Conservation (phyloP, 2,329 filamentous ascomycete genomes). For the Nothophaeocryptopus gaeumannii region DNA sequence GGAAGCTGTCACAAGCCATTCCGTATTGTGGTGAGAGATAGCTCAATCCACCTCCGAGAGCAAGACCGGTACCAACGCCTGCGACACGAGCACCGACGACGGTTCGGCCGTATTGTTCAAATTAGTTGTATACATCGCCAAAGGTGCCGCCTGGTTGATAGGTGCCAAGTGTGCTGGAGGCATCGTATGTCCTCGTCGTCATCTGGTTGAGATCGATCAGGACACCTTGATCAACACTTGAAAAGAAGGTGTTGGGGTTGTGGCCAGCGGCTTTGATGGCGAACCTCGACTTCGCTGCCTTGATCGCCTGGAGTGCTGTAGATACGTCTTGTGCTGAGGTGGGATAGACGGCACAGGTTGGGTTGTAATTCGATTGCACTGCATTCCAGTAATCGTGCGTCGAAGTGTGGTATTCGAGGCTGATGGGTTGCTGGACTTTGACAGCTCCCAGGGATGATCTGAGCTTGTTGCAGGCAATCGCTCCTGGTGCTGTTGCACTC, state of each 20-base stretch:
- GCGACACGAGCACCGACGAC: constrained; percentile 5
- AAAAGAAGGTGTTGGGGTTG: constrained; percentile 8
- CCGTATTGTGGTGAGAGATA: constrained; percentile 20
- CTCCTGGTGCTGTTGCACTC: constrained; percentile 1
- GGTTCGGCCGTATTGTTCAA: constrained; percentile 5
- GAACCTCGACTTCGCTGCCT: constrained; percentile 4
- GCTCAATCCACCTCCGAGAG: constrained; percentile 7
- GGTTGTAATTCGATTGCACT: constrained; percentile 5
- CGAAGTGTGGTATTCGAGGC: constrained; percentile 4
- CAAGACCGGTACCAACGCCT: constrained; percentile 6
- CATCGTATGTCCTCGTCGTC: constrained; percentile 10
- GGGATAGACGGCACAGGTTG: constrained; percentile 12
- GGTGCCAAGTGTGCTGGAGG: constrained; percentile 1
- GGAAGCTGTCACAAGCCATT: constrained; percentile 27
- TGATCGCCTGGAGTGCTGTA: constrained; percentile 6
- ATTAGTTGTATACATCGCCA: constrained; percentile 6
- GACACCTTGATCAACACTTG: constrained; percentile 6
- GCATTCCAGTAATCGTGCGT: constrained; percentile 10
- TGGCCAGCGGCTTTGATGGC: constrained; percentile 9
- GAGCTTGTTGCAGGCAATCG: constrained; percentile 7
- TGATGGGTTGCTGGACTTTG: constrained; percentile 7
- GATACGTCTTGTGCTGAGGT: constrained; percentile 11
- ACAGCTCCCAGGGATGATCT: background rate
- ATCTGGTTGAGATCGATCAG: constrained; percentile 11
- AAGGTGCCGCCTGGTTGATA: constrained; percentile 8